A percentile compares a stretch with the other conserved stretches of the same genome.
Evolutionary conservation across 768 basidiomycete genomes (phyloP).

Genomic region (Pisolithus marmoratus): DNA sequence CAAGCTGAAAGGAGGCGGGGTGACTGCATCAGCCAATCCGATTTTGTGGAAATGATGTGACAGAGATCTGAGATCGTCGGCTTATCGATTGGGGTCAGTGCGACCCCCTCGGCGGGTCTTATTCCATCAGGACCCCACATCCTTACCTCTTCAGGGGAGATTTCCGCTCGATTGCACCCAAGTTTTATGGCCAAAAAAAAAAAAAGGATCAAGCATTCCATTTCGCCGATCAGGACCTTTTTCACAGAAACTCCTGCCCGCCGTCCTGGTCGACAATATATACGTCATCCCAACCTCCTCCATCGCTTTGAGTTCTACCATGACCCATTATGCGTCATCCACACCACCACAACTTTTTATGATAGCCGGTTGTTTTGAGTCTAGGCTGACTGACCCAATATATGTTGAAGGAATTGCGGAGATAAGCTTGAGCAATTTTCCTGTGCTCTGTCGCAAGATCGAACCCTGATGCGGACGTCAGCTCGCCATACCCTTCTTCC

Average conservation of each 20-base stretch:
- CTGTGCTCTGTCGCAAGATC: background rate
- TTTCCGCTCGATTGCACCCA: background rate
- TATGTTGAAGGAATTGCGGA: too few species aligned
- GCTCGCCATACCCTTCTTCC: background rate
- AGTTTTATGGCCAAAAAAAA: background rate
- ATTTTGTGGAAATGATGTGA: constrained; percentile 16
- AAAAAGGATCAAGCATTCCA: background rate
- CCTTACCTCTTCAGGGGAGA: background rate
- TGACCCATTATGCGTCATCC: background rate
- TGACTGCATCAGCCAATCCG: constrained; percentile 28
- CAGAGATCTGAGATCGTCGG: constrained; percentile 17
- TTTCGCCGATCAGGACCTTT: background rate
- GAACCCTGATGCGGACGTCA: background rate
- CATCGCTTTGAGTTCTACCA: background rate
- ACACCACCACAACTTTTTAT: background rate
- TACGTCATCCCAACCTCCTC: background rate
- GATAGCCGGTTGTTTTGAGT: background rate
- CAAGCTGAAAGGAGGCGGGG: constrained; percentile 8
- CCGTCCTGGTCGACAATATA: background rate
- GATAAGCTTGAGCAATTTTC: background rate
- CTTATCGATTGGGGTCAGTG: background rate
- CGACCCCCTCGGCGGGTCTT: background rate
- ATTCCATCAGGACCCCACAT: background rate
- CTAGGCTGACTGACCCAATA: background rate
- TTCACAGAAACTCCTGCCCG: background rate